Evolutionary conservation across 495 filamentous ascomycete genomes (phyloP), one percentile per base, ranked within the genome.

Genomic region (Choiromyces venosus): DNA sequence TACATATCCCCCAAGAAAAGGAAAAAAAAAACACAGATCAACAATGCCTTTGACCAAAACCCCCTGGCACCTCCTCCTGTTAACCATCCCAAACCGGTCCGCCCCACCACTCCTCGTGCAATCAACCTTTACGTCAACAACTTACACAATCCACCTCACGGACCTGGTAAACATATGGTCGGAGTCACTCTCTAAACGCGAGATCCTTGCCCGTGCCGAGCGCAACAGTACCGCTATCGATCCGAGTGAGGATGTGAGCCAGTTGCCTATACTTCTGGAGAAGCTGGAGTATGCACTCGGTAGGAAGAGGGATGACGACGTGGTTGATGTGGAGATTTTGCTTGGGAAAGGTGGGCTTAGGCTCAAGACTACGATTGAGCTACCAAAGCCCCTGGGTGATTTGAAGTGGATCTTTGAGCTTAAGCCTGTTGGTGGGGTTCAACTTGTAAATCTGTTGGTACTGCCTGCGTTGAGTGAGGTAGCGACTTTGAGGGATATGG

Each of bases 131-230:
- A 85, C 83, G 25, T 46, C 79, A 33, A 79, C 83, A 38, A 87
- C 88, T 56, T 99, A 97, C 83, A 87, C 84, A 14, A 76, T 97
- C 46, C 87, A 89, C 72, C 81, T 97, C 38, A 95, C 94, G 5
- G 95, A 99, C 82, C 87, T 98, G 25, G 91, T 89, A 79, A 86
- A 88, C 72, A 82, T 97, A n/a, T 99, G 95, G 95, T 85, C 85
- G 5, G 93, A 97, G 83, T 83, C 79, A 25, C 83, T 97, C 40
- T 84, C 88, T 46, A 85, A 87, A 38, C 82, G 82, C 66, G 85
- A 86, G 1, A 92, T 98, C 70, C 81, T 91, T 36, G 82, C 85
- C 46, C 86, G 91, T 70, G 92, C 91, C 35, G 83, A 89, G 29
- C 84, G 89, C 12, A 84, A 88, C 74, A 86, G 88, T 46, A 91